phyloP scores from a whole-genome alignment of 108 stramenopile species.

The Cyclotella atomus region DNA sequence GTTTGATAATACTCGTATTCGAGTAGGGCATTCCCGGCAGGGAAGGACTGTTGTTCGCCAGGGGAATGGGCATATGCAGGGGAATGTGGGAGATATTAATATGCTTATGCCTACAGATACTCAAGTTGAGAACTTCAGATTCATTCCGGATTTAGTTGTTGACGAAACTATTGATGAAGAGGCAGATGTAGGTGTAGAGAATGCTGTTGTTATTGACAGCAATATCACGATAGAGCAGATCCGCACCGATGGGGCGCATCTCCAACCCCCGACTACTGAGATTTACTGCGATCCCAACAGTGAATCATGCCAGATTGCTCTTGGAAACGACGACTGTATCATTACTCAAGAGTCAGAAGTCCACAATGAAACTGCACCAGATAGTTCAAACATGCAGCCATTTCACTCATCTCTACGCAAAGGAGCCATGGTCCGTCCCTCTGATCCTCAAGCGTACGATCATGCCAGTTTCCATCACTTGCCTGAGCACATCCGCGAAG shows the following conservation, averaged over 20 bases:
- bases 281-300: conserved; percentile 9
- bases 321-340: background rate
- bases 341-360: background rate
- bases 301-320: conserved; percentile 4
- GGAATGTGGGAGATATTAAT: background rate
- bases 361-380: background rate
- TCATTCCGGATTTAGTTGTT: conserved; percentile 3
- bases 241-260: background rate
- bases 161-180: conserved; percentile 37
- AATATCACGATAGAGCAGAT: background rate
- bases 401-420: conserved; percentile 33
- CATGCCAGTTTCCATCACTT: background rate
- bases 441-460: background rate
- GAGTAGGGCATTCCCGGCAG: conserved; percentile 5
- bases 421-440: conserved; percentile 23
- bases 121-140: conserved; percentile 4
- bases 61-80: background rate
- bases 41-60: conserved; percentile 9
- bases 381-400: background rate
- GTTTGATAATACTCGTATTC: conserved; percentile 44
- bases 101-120: background rate
- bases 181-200: conserved; percentile 1
- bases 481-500: conserved; percentile 17
- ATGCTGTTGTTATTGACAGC: background rate
- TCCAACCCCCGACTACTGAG: background rate